phyloP scores from a whole-genome alignment of 306 rosid species.

The Rosa persica region DNA sequence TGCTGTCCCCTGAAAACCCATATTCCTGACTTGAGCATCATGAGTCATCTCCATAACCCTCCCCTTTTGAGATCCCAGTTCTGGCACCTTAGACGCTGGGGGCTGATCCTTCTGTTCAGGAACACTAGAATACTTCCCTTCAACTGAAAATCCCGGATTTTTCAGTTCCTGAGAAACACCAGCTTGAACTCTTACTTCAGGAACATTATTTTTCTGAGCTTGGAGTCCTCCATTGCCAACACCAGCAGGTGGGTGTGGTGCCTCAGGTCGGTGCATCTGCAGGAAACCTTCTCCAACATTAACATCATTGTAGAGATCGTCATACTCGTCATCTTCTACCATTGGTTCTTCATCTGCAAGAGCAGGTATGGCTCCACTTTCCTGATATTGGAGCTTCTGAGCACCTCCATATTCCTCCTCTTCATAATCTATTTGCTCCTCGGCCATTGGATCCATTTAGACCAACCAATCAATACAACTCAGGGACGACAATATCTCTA shows the following conservation, averaged over 20 bases:
- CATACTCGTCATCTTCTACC: constrained; percentile 52
- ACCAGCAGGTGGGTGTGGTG: constrained; percentile 29
- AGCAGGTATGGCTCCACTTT: constrained; percentile 45
- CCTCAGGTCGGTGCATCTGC: constrained; percentile 42
- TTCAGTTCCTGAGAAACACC: constrained; percentile 25
- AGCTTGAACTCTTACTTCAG: constrained; percentile 26
- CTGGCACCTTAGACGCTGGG: constrained; percentile 22
- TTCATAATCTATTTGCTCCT: constrained; percentile 48
- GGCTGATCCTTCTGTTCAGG: constrained; percentile 33
- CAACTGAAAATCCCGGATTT: constrained; percentile 34
- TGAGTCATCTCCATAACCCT: constrained; percentile 26
- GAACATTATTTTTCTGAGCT: constrained; percentile 37
- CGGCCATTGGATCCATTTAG: constrained; percentile 37
- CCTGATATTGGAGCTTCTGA: constrained; percentile 41
- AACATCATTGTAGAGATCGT: constrained; percentile 55
- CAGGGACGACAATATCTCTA: constrained; percentile 11
- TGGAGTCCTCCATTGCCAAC: constrained; percentile 35
- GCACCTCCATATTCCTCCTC: constrained; percentile 46
- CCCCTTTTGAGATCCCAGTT: constrained; percentile 27
- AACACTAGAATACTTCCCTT: constrained; percentile 29
- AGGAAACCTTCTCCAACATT: constrained; percentile 52
- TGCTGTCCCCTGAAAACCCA: constrained; percentile 36
- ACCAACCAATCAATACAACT: constrained; percentile 14
- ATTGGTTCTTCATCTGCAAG: constrained; percentile 47
- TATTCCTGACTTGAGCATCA: constrained; percentile 28